phyloP scores from a whole-genome alignment of 345 rosid genomes.

The Bruguiera sexangula region DNA sequence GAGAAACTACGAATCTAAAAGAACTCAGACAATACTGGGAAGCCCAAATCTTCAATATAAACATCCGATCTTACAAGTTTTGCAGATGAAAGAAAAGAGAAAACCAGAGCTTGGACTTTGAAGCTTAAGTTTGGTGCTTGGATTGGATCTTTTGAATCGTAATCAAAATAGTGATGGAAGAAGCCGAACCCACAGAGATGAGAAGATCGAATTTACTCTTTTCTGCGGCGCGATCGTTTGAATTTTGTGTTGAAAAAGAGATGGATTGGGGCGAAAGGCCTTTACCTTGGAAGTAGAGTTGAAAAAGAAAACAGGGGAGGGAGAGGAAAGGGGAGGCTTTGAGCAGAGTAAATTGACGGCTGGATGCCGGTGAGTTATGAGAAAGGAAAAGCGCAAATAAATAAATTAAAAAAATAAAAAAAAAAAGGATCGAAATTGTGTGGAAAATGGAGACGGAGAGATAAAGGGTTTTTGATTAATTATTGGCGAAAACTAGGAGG shows the following conservation, averaged over 20 bases:
- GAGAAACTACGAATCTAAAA: not conserved
- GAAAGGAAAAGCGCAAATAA: not conserved
- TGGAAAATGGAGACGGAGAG: no score
- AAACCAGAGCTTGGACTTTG: not conserved
- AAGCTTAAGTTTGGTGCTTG: not conserved
- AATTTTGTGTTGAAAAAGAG: not conserved
- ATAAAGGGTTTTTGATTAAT: no score
- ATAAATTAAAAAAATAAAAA: no score
- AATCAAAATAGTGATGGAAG: not conserved
- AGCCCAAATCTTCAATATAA: not conserved
- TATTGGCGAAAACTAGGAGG: not conserved
- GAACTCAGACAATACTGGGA: not conserved
- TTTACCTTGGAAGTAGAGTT: not conserved
- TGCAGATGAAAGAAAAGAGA: not conserved
- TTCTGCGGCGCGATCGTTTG: not conserved
- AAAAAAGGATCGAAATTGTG: no score
- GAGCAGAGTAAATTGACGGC: not conserved
- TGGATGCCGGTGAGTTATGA: not conserved
- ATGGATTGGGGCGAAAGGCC: not conserved
- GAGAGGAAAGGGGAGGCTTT: not conserved
- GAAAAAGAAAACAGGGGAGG: not conserved
- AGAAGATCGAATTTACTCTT: not conserved
- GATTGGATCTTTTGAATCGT: not conserved
- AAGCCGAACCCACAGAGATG: slow-evolving; percentile 1
- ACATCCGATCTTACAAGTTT: not conserved